Evolutionary conservation across 805 yeast genomes (phyloP), one percentile per base, ranked within the genome.

Genomic region (Lipomyces yamadae): DNA sequence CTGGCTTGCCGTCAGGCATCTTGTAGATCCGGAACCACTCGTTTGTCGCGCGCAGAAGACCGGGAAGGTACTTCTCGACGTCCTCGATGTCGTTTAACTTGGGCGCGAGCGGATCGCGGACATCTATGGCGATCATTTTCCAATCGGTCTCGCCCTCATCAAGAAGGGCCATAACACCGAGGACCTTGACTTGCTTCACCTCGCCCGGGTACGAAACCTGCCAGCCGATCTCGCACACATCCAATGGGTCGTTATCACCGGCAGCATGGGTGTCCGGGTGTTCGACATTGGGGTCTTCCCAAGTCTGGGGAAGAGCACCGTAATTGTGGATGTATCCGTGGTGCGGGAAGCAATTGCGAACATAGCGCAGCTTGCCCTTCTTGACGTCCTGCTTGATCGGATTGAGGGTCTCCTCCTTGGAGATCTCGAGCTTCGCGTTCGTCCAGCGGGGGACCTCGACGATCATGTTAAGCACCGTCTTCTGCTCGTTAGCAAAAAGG

Each of bases 381-480:
- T 95, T 95, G 77, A 96, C 91, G 81, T 95, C 99, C 84, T 95
- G 99, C 70, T 91, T 83, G 75, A 95, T 95, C 76, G 99, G 99
- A 84, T 95, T 95, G 78, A 92, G 84, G 57, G 85, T 80, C 74
- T 82, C 82, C 75, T 90, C 96, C 82, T 92, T 93, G 35, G 65
- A 48, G 34, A 71, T 64, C 81, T 95, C 99, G 79, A 93, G 84
- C 84, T 95, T 95, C 72, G 98, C 98, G 79, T 95, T 95, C 77
- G 97, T 86, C 98, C 98, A 94, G 81, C 98, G 90, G 78, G 99
- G 99, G 73, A 95, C 92, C 82, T 95, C 99, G 71, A 95, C 98
- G 75, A 95, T 84, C 90, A 91, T 89, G 85, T 90, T 90, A 73
- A 90, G 83, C 74, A 93, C 85, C 76, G 93, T 88, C 83, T 91